Evolutionary conservation across 495 filamentous ascomycete genomes (phyloP), one percentile per base, ranked within the genome.

Genomic region (Neurospora africana): DNA sequence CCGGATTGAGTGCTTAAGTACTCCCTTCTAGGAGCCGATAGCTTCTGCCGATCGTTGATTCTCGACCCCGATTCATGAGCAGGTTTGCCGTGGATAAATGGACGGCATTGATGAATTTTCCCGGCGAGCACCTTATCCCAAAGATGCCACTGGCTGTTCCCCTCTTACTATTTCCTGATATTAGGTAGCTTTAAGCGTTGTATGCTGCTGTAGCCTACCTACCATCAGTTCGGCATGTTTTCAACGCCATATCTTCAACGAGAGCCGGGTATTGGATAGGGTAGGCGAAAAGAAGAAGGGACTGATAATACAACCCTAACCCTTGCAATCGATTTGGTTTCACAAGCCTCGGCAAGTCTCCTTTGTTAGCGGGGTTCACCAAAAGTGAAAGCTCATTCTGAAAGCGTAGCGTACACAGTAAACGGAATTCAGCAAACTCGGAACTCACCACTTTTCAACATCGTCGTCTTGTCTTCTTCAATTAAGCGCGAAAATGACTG

Each of bases 401-500:
- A 53, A 27, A 27, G n/a, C 9, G 41, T 44, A 44, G 9, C 21
- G n/a, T n/a, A n/a, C n/a, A n/a, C n/a, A n/a, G n/a, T n/a, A n/a
- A n/a, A n/a, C 19, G 3, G 8, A 1, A 0, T 47, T 47, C 43
- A 47, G 0, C 47, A 27, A 61, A 27, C 6, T 19, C 7, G 15
- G 3, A 61, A 4, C 6, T 61, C 0, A 27, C 27, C 27, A 61
- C 53, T 27, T 8, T 61, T 61, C 53, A 17, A 61, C 53, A 61
- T 61, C 53, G 2, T 17, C 53, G 0, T 33, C 53, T 0, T 17
- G 0, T 30, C 47, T 4, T 13, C 9, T 13, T 53, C 27, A 33
- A 0, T 61, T 0, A 61, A 30, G 3, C 3, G 53, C n/a, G n/a
- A 44, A 4, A 74, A 58, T 70, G 27, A 74, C 78, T 76, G 76